Evolutionary conservation across 768 basidiomycete genomes (phyloP), one percentile per base, ranked within the genome.

Genomic region (Russula abietina): DNA sequence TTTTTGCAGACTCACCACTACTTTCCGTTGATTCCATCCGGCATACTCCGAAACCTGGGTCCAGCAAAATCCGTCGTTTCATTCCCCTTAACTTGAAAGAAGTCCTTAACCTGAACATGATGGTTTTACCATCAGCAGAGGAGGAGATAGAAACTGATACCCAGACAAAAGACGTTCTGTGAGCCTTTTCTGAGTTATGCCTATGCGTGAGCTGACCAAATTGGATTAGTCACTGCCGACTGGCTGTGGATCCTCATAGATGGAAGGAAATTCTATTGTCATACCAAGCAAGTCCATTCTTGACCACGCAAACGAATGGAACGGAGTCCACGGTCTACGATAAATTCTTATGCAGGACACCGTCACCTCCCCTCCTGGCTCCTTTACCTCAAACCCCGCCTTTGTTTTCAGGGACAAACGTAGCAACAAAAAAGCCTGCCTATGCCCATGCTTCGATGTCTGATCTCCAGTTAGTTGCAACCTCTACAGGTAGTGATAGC

Each of bases 21-120:
- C 63, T 66, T 22, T 17, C 63, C 1, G 50, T 60, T 46, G 43
- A 38, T 24, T 45, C 63, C 28, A 57, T 66, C 30, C 39, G 28
- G 36, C 50, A 53, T 2, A 60, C 65, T 26, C 63, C 63, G 24
- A 66, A 16, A 39, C 28, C 24, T 11, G 62, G 62, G 7, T 41
- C 26, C n/a, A 48, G 3, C 17, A 52, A 59, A 52, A 28, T 19
- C 28, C 46, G 36, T n/a, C 30, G 6, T 11, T 32, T 24, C 1
- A 8, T 49, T 36, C 58, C 48, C 22, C 24, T 30, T 14, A 11
- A 24, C 11, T 8, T 59, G 41, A 48, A 38, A 51, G 63, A 50
- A 41, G 28, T 60, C 17, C 24, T 60, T 3, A 12, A 38, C 24
- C 26, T 26, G 12, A 36, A 19, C 30, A 2, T 17, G 41, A 49